Evolutionary conservation across 108 stramenopile species (phyloP).

Genomic region (Cylindrotheca closterium): DNA sequence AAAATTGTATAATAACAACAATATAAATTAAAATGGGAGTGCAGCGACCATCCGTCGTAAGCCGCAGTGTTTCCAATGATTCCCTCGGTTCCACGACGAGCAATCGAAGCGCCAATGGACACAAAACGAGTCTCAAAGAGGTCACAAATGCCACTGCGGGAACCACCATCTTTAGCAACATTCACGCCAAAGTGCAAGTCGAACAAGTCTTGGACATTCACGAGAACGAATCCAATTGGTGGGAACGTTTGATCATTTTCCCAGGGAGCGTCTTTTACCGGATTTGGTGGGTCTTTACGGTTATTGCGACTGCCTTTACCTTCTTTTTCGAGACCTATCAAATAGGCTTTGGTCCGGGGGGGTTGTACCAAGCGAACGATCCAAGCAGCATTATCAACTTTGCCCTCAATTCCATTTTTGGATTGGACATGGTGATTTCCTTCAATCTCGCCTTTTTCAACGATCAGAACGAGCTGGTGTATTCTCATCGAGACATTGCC

Average conservation of each 20-base stretch:
- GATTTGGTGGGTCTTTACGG: constrained; percentile 52
- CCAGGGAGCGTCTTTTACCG: constrained; percentile 17
- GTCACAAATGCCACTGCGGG: background rate
- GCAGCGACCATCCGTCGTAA: no score
- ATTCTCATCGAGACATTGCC: constrained; percentile 33
- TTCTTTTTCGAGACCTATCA: constrained; percentile 48
- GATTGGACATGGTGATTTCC: constrained; percentile 49
- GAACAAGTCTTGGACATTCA: background rate
- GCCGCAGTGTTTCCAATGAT: no score
- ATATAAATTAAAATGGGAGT: no score
- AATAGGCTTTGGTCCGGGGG: constrained; percentile 45
- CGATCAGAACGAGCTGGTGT: constrained; percentile 32
- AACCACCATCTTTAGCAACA: background rate
- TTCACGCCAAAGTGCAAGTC: background rate
- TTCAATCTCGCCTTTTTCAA: constrained; percentile 56
- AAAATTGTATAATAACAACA: no score
- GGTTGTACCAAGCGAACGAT: constrained; percentile 25
- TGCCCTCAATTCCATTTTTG: constrained; percentile 37
- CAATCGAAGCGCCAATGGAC: no score
- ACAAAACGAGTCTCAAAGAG: no score
- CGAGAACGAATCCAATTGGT: background rate
- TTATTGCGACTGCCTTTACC: constrained; percentile 45
- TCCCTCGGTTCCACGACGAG: no score
- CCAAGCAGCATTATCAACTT: constrained; percentile 41
- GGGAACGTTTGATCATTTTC: background rate